These are phyloP conservation scores for Colletotrichum tabaci DNA, from an alignment of 2,329 filamentous ascomycete species.

Conservation along the genomic window DNA sequence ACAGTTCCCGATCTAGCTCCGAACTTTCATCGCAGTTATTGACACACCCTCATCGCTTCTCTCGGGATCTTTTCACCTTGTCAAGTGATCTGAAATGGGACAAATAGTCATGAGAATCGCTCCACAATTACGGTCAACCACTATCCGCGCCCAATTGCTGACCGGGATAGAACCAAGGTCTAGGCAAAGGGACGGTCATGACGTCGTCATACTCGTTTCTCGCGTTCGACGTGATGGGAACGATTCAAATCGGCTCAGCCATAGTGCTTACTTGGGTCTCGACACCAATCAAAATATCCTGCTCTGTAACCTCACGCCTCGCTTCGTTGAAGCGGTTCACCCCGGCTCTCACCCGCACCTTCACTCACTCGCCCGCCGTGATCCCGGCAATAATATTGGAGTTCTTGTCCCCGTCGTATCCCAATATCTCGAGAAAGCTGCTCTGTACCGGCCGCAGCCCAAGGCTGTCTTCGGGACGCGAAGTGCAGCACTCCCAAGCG, in stretches of 20 bases:
- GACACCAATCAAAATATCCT: constrained; percentile 51
- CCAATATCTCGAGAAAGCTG: constrained; percentile 51
- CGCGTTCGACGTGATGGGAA: neutral
- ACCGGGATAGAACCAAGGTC: too few relatives aligned
- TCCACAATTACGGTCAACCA: too few relatives aligned
- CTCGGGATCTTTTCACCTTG: too few relatives aligned
- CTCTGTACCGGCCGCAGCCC: constrained; percentile 51
- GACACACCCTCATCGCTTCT: too few relatives aligned
- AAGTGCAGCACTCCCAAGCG: constrained; percentile 64
- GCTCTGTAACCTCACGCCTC: constrained; percentile 48
- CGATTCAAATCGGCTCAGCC: constrained; percentile 44
- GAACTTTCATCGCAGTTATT: too few relatives aligned
- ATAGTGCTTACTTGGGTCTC: constrained; percentile 50
- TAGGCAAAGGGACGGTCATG: too few relatives aligned
- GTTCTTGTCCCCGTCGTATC: constrained; percentile 46
- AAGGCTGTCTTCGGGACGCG: constrained; percentile 52
- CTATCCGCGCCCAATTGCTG: too few relatives aligned
- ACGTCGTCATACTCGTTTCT: too few relatives aligned
- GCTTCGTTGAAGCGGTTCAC: constrained; percentile 42
- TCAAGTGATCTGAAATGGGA: too few relatives aligned
- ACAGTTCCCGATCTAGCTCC: too few relatives aligned
- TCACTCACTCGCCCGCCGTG: constrained; percentile 54
- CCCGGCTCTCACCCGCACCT: constrained; percentile 49
- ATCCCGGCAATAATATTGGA: constrained; percentile 49
- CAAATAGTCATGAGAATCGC: too few relatives aligned